phyloP scores from a whole-genome alignment of 2,329 filamentous ascomycete genomes.

The Xylariaceae sp. region DNA sequence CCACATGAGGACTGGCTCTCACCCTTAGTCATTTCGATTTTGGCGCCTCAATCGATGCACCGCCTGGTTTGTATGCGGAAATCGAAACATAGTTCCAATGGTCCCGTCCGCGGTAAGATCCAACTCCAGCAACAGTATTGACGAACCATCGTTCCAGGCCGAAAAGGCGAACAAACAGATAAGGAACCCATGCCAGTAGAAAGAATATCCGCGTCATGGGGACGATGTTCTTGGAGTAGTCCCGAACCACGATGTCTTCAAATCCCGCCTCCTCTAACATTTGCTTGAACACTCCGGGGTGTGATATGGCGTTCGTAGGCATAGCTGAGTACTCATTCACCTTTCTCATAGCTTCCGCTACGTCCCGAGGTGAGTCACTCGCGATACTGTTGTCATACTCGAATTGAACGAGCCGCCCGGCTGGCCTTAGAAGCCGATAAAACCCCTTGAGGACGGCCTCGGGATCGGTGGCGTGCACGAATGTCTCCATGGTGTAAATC shows the following conservation, averaged over 20 bases:
- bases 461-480: slow-evolving; percentile 52
- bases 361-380: slow-evolving; percentile 29
- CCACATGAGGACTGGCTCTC: too few relatives aligned
- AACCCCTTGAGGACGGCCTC: slow-evolving; percentile 44
- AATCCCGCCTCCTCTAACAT: slow-evolving; percentile 46
- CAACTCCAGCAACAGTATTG: slow-evolving; percentile 45
- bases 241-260: slow-evolving; percentile 40
- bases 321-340: slow-evolving; percentile 45
- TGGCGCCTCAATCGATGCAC: slow-evolving; percentile 8
- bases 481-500: slow-evolving; percentile 55
- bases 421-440: slow-evolving; percentile 45
- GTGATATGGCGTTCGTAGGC: slow-evolving; percentile 42
- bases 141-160: slow-evolving; percentile 44
- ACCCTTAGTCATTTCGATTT: slow-evolving; percentile 23
- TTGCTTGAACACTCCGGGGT: slow-evolving; percentile 37
- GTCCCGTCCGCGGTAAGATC: slow-evolving; percentile 31
- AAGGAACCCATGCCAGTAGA: slow-evolving; percentile 46
- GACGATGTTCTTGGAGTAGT: slow-evolving; percentile 45
- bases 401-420: slow-evolving; percentile 44
- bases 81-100: slow-evolving; percentile 38
- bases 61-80: slow-evolving; percentile 36
- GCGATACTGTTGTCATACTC: slow-evolving; percentile 45
- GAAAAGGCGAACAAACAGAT: slow-evolving; percentile 42
- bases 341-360: slow-evolving; percentile 27
- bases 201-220: slow-evolving; percentile 49